Percentiles rank a stretch among this genome's conserved stretches.
These are phyloP conservation scores for Thraustochytrium sp. DNA, from an alignment of 352 stramenopile genomes.

Conservation along the genomic window DNA sequence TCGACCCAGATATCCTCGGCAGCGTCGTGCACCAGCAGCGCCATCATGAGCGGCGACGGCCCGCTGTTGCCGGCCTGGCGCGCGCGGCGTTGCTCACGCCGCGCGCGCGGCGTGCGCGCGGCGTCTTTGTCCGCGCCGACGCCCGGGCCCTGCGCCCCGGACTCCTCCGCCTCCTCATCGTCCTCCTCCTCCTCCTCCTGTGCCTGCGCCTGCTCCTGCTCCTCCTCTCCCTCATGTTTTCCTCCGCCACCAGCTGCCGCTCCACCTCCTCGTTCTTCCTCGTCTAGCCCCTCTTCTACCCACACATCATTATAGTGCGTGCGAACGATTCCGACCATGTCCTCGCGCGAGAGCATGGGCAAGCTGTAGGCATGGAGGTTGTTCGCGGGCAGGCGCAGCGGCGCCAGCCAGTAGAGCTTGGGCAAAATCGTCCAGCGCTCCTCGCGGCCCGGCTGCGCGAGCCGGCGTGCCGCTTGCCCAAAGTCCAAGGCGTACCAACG, in stretches of 20 bases:
- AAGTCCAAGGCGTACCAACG: slow-evolving; percentile 14
- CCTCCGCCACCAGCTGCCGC: background rate
- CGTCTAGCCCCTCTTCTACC: background rate
- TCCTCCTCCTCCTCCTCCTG: background rate
- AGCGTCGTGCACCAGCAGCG: background rate
- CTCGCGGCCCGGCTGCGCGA: background rate
- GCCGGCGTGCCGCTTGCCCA: background rate
- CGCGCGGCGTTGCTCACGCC: no score
- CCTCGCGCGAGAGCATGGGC: background rate
- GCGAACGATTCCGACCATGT: background rate
- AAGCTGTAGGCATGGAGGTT: background rate
- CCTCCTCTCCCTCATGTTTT: background rate
- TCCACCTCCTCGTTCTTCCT: background rate
- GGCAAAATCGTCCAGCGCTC: slow-evolving; percentile 29
- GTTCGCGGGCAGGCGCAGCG: background rate
- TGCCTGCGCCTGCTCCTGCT: background rate
- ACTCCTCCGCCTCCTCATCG: background rate
- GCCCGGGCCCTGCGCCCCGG: background rate
- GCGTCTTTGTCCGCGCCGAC: no score
- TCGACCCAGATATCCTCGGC: background rate
- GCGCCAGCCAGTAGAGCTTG: slow-evolving; percentile 33
- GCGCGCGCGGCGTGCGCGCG: no score
- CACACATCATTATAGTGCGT: background rate
- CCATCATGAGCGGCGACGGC: slow-evolving; percentile 13
- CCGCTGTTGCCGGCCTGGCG: background rate